Evolutionary conservation across 108 stramenopile species (phyloP).

Genomic region (Nannochloropsis gaditana): DNA sequence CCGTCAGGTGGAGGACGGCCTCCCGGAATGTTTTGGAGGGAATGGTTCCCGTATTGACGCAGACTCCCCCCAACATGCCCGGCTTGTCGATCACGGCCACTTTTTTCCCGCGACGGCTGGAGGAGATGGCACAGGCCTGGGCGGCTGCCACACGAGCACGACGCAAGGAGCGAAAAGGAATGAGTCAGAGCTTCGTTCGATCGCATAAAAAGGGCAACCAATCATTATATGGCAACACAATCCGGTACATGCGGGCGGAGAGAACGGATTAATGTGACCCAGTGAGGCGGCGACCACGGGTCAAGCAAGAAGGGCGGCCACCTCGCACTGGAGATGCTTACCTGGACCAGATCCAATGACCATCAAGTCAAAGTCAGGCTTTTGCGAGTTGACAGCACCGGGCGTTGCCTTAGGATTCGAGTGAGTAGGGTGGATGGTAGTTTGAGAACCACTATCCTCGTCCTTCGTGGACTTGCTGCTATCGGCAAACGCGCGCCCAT

Average conservation of each 20-base stretch:
- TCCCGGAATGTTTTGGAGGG: conserved; percentile 46
- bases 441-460: not conserved
- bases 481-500: not conserved
- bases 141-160: not conserved
- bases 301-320: too few species aligned
- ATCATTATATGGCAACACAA: not conserved
- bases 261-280: too few species aligned
- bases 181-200: not conserved
- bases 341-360: not conserved
- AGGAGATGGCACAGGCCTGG: conserved; percentile 19
- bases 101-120: not conserved
- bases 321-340: not conserved
- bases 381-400: not conserved
- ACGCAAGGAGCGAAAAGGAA: not conserved
- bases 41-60: conserved; percentile 47
- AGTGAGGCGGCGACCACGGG: too few species aligned
- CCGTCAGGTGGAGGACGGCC: conserved; percentile 48
- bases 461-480: not conserved
- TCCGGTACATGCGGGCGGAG: too few species aligned
- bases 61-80: conserved; percentile 38
- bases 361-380: not conserved
- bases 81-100: conserved; percentile 45
- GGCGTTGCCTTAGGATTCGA: not conserved
- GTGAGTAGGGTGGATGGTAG: not conserved
- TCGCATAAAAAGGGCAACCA: not conserved